These are phyloP conservation scores for Bocquillonia castaneifolia DNA, from an alignment of 441 rosid species.

Conservation along the genomic window DNA sequence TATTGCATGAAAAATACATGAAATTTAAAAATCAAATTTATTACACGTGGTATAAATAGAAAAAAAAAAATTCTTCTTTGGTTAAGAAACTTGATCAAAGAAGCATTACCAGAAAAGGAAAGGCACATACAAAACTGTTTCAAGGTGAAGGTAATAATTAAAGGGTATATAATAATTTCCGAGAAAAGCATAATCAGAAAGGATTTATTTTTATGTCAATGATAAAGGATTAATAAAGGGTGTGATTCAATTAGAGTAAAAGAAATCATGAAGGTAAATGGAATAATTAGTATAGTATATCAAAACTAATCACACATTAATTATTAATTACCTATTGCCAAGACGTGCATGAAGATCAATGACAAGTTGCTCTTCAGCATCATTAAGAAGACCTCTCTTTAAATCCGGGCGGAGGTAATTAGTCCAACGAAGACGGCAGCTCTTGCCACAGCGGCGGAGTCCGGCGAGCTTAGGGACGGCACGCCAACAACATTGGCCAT, in stretches of 20 bases:
- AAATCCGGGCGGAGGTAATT: constrained; percentile 90
- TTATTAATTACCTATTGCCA: constrained; percentile 64
- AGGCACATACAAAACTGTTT: not conserved
- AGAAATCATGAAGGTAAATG: no score
- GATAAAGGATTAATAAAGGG: no score
- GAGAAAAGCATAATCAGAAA: not conserved
- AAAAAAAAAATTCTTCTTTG: no score
- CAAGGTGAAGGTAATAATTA: no score
- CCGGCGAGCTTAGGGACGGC: constrained; percentile 78
- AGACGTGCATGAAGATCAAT: constrained; percentile 92
- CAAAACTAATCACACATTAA: no score
- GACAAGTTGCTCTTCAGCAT: constrained; percentile 74
- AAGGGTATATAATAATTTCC: not conserved
- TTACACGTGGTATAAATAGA: not conserved
- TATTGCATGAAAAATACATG: not conserved
- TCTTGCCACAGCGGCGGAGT: constrained; percentile 86
- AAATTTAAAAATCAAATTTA: no score
- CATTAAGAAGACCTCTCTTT: constrained; percentile 89
- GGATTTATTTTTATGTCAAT: not conserved
- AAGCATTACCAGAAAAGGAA: not conserved
- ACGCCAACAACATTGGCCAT: constrained; percentile 94
- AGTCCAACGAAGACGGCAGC: constrained; percentile 94
- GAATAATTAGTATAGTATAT: no score
- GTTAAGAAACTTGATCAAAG: not conserved
- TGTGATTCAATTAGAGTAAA: no score